Evolutionary conservation across 2,329 filamentous ascomycete species (phyloP).

Genomic region (Cladophialophora yegresii): DNA sequence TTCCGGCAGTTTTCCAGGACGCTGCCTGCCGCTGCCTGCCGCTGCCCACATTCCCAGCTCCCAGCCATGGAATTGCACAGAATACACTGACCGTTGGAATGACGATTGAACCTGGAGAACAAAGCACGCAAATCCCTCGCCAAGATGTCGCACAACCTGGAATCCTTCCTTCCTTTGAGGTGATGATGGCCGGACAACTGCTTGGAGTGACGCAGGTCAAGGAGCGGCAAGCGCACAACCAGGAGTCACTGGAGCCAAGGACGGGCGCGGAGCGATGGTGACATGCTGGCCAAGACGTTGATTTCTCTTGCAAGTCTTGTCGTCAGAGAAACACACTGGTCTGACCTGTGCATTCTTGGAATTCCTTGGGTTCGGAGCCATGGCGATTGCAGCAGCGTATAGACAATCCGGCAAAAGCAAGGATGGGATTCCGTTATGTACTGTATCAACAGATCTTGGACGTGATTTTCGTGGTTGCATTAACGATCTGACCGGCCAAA

Average conservation of each 20-base stretch:
- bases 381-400: no score
- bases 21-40: neutral
- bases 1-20: neutral
- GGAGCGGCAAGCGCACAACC: neutral
- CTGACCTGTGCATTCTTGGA: conserved; percentile 4
- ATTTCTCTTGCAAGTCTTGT: conserved; percentile 5
- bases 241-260: conserved; percentile 1
- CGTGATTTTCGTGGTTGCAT: neutral
- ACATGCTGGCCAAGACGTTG: neutral
- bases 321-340: conserved; percentile 1
- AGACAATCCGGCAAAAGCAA: neutral
- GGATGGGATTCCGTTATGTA: neutral
- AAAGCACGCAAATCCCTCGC: neutral
- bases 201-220: neutral
- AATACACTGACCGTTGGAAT: neutral
- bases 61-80: neutral
- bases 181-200: neutral
- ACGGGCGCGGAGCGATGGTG: neutral
- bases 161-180: neutral
- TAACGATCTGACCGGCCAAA: neutral
- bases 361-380: neutral
- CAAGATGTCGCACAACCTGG: neutral
- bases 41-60: neutral
- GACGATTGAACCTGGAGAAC: neutral
- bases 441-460: neutral